Conservation (phyloP, 805 yeast genomes). For the Cyberlindnera mississippiensis region DNA sequence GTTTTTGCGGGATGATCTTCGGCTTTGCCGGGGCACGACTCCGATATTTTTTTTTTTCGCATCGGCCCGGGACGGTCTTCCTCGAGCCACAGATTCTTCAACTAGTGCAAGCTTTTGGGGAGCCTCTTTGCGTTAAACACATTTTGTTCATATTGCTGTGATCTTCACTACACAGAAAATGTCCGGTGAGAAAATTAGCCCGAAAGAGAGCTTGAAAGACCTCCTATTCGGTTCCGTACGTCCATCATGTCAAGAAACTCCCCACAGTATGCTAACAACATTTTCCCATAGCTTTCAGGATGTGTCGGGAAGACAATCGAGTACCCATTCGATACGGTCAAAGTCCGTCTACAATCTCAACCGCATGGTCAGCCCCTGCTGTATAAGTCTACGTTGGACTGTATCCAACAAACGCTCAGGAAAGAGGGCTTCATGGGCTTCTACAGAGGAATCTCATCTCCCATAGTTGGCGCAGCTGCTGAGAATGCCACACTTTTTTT, state of each 20-base stretch:
- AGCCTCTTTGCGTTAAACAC: not conserved
- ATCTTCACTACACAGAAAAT: not conserved
- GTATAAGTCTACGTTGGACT: slow-evolving; percentile 58
- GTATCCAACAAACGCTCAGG: slow-evolving; percentile 55
- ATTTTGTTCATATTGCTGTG: too few relatives aligned
- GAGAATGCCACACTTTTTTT: slow-evolving; percentile 82
- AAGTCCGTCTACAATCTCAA: slow-evolving; percentile 81
- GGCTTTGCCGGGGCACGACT: not conserved
- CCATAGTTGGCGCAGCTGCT: slow-evolving; percentile 84
- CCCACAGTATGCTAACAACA: slow-evolving; percentile 1
- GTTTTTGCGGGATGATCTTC: not conserved
- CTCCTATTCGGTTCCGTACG: slow-evolving; percentile 35
- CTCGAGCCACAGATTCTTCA: not conserved
- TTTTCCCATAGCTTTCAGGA: slow-evolving; percentile 48
- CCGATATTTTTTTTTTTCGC: not conserved
- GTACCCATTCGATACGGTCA: slow-evolving; percentile 90
- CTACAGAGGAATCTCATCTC: slow-evolving; percentile 77
- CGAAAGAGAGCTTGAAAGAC: slow-evolving; percentile 30
- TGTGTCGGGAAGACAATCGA: slow-evolving; percentile 80
- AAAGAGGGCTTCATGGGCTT: slow-evolving; percentile 79
- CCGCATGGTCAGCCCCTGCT: slow-evolving; percentile 45
- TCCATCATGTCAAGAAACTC: not conserved
- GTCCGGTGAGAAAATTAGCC: slow-evolving; percentile 10
- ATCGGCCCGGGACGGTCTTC: too few relatives aligned
- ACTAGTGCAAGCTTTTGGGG: not conserved